These are phyloP conservation scores for Phytophthora fragariae DNA, from an alignment of 352 stramenopile species.

Conservation along the genomic window DNA sequence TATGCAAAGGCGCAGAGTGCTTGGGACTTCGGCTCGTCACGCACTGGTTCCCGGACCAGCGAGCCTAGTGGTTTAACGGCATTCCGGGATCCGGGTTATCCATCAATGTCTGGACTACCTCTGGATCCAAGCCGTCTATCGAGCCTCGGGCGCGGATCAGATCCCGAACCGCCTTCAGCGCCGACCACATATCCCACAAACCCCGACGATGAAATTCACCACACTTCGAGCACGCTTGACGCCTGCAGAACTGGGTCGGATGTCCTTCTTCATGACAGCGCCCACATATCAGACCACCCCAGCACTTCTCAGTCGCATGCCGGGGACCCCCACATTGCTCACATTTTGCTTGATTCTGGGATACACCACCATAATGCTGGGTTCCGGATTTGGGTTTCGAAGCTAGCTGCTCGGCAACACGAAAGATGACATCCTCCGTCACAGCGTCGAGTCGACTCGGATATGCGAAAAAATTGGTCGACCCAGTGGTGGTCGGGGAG, in stretches of 20 bases:
- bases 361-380: background rate
- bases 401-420: background rate
- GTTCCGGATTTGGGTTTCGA: background rate
- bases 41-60: slow-evolving; percentile 14
- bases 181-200: slow-evolving; percentile 6
- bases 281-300: background rate
- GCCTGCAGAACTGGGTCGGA: slow-evolving; percentile 3
- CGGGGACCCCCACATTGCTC: background rate
- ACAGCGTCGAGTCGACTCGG: too few relatives aligned
- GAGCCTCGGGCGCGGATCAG: background rate
- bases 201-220: slow-evolving; percentile 2
- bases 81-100: background rate
- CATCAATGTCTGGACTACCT: background rate
- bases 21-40: slow-evolving; percentile 23
- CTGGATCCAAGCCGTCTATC: background rate
- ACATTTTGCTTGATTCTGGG: background rate
- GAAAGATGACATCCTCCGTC: too few relatives aligned
- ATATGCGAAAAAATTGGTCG: too few relatives aligned
- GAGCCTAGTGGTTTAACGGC: slow-evolving; percentile 26
- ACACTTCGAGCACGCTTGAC: slow-evolving; percentile 4
- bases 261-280: slow-evolving; percentile 14
- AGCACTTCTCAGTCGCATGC: background rate
- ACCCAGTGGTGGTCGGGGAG: too few relatives aligned
- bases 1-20: background rate
- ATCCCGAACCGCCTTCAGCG: background rate